Evolutionary conservation across 805 yeast species (phyloP).

Genomic region (Candida pseudoglaebosa): DNA sequence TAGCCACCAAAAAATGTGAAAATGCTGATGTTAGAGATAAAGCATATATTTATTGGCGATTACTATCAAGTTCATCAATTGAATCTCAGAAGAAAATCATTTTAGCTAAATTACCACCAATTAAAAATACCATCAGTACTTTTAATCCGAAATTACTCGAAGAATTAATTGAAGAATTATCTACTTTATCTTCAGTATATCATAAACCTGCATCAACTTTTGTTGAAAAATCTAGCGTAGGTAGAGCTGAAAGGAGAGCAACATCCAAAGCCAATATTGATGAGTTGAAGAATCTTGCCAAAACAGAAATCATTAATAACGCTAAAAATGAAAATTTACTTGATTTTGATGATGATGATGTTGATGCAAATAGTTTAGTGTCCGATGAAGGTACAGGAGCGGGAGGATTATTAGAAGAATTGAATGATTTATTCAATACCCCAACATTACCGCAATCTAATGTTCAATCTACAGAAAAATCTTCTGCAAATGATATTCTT

Average conservation of each 20-base stretch:
- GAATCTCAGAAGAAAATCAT: conserved; percentile 51
- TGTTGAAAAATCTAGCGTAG: conserved; percentile 38
- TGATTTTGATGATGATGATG: conserved; percentile 73
- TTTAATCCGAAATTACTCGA: conserved; percentile 68
- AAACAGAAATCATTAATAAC: conserved; percentile 63
- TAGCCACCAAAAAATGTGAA: conserved; percentile 61
- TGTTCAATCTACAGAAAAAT: conserved; percentile 10
- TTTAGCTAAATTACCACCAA: conserved; percentile 61
- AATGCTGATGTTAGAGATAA: conserved; percentile 78
- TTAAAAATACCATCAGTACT: conserved; percentile 66
- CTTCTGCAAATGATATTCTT: conserved; percentile 40
- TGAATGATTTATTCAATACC: conserved; percentile 64
- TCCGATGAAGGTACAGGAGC: conserved; percentile 13
- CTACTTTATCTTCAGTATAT: conserved; percentile 84
- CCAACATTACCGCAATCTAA: conserved; percentile 20
- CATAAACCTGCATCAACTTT: conserved; percentile 76
- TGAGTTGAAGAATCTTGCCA: conserved; percentile 75
- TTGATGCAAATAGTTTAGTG: conserved; percentile 12
- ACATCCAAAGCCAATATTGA: conserved; percentile 45
- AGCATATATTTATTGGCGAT: conserved; percentile 78
- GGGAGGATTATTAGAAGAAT: conserved; percentile 58
- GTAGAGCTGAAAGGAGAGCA: conserved; percentile 21
- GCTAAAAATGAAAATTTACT: conserved; percentile 75
- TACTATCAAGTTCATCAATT: conserved; percentile 47
- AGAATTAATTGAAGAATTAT: conserved; percentile 67